Base-by-base conservation (phyloP, 305 asterid genomes). In the Rubia balearica region DNA sequence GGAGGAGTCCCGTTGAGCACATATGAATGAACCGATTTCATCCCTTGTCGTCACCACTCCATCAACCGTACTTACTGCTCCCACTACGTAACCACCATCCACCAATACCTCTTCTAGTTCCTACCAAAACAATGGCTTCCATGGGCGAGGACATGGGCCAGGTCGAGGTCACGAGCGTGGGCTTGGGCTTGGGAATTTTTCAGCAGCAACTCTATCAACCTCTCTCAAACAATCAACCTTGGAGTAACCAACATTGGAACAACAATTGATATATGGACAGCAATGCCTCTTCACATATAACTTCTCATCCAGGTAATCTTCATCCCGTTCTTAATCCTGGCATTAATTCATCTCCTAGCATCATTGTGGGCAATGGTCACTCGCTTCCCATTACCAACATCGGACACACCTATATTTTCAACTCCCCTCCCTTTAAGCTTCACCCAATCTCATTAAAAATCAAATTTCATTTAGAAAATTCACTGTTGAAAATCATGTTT, bases 241-340 rank as follows among this genome's bases (percentile, higher is more conserved):
- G n/a, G 53, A 46, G 53, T 46, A 46, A 13, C 53, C 53, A 46
- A 13, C 53, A 13, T 6, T 46, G 53, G 53, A 46, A 13, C 53
- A 46, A 46, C 8, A 46, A 13, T 2, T 67, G 71, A 60, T 45
- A 67, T 43, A 42, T 67, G 19, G 71, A 67, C 24, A 42, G 13
- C 16, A 17, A 40, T 12, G 71, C 71, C 11, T 42, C 60, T 3
- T 41, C 57, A 7, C 33, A 67, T 24, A 62, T 62, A 45, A 62
- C 67, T 21, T 21, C 16, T 24, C 36, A 62, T 7, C 42, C 67
- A 62, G 60, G 71, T 67, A 67, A 17, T 19, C 71, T 67, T 33
- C 7, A 24, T 51, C 51, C 59, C 13, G 46, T 42, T 67, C 11
- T 67, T 21, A 67, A 67, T 67, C 51, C 8, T 53, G 17, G 71